A percentile compares a stretch with the other conserved stretches of the same genome.
These are phyloP conservation scores for Pythium oligandrum DNA, from an alignment of 352 stramenopile genomes.

Conservation along the genomic window DNA sequence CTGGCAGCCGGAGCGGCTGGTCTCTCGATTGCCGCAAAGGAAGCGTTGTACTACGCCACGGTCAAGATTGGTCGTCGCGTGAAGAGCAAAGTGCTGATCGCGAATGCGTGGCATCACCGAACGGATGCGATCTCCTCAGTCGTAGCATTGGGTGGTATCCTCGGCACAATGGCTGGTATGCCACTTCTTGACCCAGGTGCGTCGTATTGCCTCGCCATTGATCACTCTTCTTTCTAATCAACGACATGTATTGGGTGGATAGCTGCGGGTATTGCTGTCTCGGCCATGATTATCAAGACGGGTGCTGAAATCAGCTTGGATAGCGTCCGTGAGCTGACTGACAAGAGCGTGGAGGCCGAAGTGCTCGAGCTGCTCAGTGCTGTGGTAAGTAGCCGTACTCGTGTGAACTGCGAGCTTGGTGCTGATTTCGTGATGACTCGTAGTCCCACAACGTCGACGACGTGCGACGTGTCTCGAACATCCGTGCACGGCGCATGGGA, in stretches of 20 bases:
- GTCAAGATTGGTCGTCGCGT: slow-evolving; percentile 87
- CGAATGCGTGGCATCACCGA: slow-evolving; percentile 96
- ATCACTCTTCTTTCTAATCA: too few species aligned
- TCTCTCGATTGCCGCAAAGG: slow-evolving; percentile 92
- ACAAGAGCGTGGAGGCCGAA: slow-evolving; percentile 80
- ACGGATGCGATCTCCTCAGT: slow-evolving; percentile 90
- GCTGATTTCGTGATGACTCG: neutral
- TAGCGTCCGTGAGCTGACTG: slow-evolving; percentile 78
- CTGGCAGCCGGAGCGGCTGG: slow-evolving; percentile 82
- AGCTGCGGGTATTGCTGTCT: slow-evolving; percentile 81
- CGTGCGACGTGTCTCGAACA: slow-evolving; percentile 71
- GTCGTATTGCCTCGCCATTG: neutral
- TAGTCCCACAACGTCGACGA: slow-evolving; percentile 79
- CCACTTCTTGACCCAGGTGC: slow-evolving; percentile 70
- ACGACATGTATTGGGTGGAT: slow-evolving; percentile 4
- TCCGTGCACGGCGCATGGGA: slow-evolving; percentile 82
- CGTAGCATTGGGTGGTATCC: slow-evolving; percentile 72
- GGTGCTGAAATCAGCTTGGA: slow-evolving; percentile 80
- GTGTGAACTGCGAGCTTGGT: neutral
- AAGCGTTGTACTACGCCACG: slow-evolving; percentile 93
- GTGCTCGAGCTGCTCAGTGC: slow-evolving; percentile 69
- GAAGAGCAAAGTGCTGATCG: slow-evolving; percentile 94
- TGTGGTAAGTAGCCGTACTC: slow-evolving; percentile 36
- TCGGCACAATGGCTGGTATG: slow-evolving; percentile 63
- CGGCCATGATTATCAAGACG: slow-evolving; percentile 87